These are phyloP conservation scores for Metschnikowia koreensis DNA, from an alignment of 805 yeast genomes.

Conservation along the genomic window DNA sequence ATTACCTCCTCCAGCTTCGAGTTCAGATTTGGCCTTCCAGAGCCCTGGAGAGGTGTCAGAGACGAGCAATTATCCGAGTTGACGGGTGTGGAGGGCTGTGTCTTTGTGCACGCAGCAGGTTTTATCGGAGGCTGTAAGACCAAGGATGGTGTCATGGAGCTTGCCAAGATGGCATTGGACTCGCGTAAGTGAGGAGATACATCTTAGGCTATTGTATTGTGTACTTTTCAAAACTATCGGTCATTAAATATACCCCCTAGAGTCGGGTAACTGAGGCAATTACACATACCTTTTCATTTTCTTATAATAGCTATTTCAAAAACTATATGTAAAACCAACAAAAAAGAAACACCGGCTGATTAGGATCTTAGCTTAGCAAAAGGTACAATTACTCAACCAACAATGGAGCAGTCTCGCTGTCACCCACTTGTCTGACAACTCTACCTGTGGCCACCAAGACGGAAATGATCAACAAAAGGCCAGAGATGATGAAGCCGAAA, in stretches of 20 bases:
- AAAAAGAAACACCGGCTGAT: not conserved
- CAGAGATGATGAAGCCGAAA: constrained; percentile 69
- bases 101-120: constrained; percentile 94
- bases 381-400: constrained; percentile 12
- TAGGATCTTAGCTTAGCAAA: not conserved
- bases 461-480: constrained; percentile 51
- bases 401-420: constrained; percentile 20
- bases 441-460: constrained; percentile 44
- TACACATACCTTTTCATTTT: no score
- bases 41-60: constrained; percentile 91
- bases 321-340: not conserved
- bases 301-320: not conserved
- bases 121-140: constrained; percentile 94
- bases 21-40: constrained; percentile 85
- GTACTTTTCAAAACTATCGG: no score
- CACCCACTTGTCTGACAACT: constrained; percentile 15
- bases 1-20: constrained; percentile 73
- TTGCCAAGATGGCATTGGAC: constrained; percentile 52
- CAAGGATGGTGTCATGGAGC: constrained; percentile 68
- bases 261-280: no score
- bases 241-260: no score
- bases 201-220: no score
- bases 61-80: constrained; percentile 74
- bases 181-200: constrained; percentile 3
- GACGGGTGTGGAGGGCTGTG: constrained; percentile 82